Evolutionary conservation across 2,329 filamentous ascomycete species (phyloP).

Genomic region (Paraphoma chrysanthemicola): DNA sequence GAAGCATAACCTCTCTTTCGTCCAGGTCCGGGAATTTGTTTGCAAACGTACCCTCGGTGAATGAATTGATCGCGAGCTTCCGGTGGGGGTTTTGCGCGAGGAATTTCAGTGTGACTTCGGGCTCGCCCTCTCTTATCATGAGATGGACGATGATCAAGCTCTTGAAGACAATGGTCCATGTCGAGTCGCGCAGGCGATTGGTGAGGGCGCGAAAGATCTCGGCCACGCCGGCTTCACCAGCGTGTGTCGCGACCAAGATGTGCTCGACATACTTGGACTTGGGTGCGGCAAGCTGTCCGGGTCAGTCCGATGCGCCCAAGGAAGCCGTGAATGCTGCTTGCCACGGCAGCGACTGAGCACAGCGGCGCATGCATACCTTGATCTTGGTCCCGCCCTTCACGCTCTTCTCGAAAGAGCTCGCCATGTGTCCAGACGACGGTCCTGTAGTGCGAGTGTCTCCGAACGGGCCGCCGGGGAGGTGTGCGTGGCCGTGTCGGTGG

Average conservation of each 20-base stretch:
- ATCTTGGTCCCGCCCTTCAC: constrained; percentile 99
- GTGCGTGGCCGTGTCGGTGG: constrained; percentile 18
- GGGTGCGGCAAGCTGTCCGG: constrained; percentile 80
- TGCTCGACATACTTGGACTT: constrained; percentile 99
- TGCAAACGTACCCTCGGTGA: constrained; percentile 79
- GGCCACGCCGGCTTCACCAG: constrained; percentile 90
- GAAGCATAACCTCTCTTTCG: constrained; percentile 1
- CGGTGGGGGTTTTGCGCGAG: constrained; percentile 78
- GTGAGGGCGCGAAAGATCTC: constrained; percentile 95
- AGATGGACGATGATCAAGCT: constrained; percentile 92
- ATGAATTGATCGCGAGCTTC: constrained; percentile 84
- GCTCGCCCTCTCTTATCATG: constrained; percentile 95
- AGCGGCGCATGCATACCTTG: constrained; percentile 66
- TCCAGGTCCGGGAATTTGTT: background rate
- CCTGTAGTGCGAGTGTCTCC: constrained; percentile 10
- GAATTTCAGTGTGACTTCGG: constrained; percentile 85
- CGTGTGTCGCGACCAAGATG: constrained; percentile 92
- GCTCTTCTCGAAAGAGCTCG: constrained; percentile 95
- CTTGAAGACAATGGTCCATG: constrained; percentile 99
- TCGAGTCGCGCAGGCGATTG: constrained; percentile 87
- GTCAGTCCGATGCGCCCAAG: constrained; percentile 25
- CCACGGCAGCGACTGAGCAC: background rate
- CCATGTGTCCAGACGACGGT: constrained; percentile 60
- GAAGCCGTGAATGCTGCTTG: background rate
- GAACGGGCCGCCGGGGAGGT: constrained; percentile 16